A percentile compares a stretch with the other conserved stretches of the same genome.
phyloP scores from a whole-genome alignment of 2,329 filamentous ascomycete species.

The Dactylellina haptotyla region DNA sequence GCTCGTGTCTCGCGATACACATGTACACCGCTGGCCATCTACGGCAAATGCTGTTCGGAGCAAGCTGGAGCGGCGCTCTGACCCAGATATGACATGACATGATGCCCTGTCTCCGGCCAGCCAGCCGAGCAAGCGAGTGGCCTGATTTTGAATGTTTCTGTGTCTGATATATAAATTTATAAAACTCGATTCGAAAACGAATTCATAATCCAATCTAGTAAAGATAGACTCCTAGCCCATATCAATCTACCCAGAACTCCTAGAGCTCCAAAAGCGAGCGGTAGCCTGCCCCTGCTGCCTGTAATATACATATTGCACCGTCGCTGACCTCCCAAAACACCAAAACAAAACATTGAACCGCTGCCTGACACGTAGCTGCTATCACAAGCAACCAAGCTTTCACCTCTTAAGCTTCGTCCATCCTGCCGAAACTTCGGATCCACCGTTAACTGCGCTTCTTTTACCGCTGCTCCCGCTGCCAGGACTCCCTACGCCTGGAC shows the following conservation, averaged over 20 bases:
- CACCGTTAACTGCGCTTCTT: conserved; percentile 47
- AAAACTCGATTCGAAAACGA: conserved; percentile 23
- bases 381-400: not conserved
- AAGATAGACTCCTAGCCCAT: conserved; percentile 2
- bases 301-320: conserved; percentile 41
- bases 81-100: not conserved
- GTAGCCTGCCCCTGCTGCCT: conserved; percentile 22
- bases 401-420: conserved; percentile 52
- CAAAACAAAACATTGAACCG: conserved; percentile 1
- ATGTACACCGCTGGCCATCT: no score
- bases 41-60: no score
- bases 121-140: conserved; percentile 17
- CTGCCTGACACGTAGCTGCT: not conserved
- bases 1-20: no score
- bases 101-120: not conserved
- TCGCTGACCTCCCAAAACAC: not conserved
- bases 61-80: not conserved
- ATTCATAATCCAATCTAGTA: conserved; percentile 15
- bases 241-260: conserved; percentile 21
- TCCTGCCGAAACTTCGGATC: conserved; percentile 41
- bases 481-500: conserved; percentile 39
- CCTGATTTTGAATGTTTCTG: conserved; percentile 18
- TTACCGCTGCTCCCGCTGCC: conserved; percentile 43
- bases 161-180: not conserved
- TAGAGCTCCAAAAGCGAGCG: conserved; percentile 25